Evolutionary conservation across 345 rosid genomes (phyloP), one percentile per base, ranked within the genome.

Genomic region (Clausena lansium): DNA sequence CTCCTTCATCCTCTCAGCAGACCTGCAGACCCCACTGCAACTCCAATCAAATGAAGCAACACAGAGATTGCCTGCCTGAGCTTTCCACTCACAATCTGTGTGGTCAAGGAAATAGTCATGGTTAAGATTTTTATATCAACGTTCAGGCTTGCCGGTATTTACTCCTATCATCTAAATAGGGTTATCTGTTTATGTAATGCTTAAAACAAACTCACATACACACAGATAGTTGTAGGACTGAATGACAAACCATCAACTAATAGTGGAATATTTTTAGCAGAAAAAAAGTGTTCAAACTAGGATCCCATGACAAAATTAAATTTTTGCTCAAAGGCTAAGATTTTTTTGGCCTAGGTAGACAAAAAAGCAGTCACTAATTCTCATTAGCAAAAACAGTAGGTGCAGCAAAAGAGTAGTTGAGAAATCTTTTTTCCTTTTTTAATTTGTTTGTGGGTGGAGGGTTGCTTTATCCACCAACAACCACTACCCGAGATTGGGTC

Each of bases 81-180:
- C 98, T 78, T 91, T 95, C 98, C 98, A 95, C 86, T 95, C 97
- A 19, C 98, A 93, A 80, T 95, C 98, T 95, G 88, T 35, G 69
- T 47, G 50, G 50, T 45, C 11, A 59, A 72, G 76, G 39, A 64
- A 69, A 61, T n/a, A 75, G 58, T 58, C 25, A 14, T 71, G 25
- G 50, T 41, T 25, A 11, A 60, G 27, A 62, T 24, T 58, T 77
- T 50, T 15, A 13, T 15, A 52, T 35, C 17, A 35, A 74, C 32
- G 28, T 20, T 54, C 15, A 24, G 17, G 33, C 38, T 38, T 55
- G 27, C 24, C 4, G 28, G 3, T 52, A 62, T 3, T 7, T n/a
- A 25, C 35, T 36, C 8, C 14, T 24, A 58, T 32, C 76, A 36
- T 61, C 22, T 61, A 62, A 62, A 2, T 25, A 10, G 38, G 11